phyloP scores from a whole-genome alignment of 2,329 filamentous ascomycete genomes.

The Plectosphaerella cucumerina region DNA sequence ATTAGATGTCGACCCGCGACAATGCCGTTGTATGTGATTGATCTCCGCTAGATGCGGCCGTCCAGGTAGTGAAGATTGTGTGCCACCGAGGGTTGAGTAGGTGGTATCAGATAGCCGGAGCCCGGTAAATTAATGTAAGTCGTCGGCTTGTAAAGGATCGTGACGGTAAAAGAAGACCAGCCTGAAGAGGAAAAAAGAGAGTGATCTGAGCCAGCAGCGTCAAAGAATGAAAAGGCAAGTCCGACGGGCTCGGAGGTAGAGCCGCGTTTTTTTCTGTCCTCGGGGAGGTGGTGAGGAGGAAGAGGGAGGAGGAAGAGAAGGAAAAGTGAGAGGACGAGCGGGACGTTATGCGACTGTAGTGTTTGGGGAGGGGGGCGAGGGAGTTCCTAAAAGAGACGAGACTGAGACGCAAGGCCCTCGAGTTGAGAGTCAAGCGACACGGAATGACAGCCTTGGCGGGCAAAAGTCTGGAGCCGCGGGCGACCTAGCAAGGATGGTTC shows the following conservation, averaged over 20 bases:
- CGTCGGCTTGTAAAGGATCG: conserved; percentile 18
- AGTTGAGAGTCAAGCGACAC: conserved; percentile 2
- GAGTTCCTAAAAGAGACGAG: conserved; percentile 33
- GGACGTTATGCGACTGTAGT: conserved; percentile 5
- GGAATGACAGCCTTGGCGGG: conserved; percentile 7
- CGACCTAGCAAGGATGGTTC: neutral
- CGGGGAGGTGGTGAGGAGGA: conserved; percentile 4
- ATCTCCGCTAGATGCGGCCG: too few species aligned
- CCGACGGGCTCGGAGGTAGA: conserved; percentile 27
- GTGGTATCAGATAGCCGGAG: too few species aligned
- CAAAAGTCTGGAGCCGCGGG: conserved; percentile 1
- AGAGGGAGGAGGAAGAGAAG: conserved; percentile 14
- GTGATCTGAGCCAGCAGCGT: conserved; percentile 59
- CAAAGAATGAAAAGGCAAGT: conserved; percentile 36
- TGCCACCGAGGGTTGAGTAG: conserved; percentile 13
- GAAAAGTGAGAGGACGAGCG: neutral
- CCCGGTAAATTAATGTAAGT: conserved; percentile 1
- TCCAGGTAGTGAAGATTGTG: conserved; percentile 10
- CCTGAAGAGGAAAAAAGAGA: conserved; percentile 23
- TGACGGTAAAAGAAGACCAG: conserved; percentile 21
- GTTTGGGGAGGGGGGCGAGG: conserved; percentile 20
- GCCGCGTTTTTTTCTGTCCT: conserved; percentile 4
- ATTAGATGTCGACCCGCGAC: conserved; percentile 56
- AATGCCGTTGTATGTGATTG: conserved; percentile 13
- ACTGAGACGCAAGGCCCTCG: conserved; percentile 4